phyloP scores from a whole-genome alignment of 2,329 filamentous ascomycete genomes.

The Nemania sp. region DNA sequence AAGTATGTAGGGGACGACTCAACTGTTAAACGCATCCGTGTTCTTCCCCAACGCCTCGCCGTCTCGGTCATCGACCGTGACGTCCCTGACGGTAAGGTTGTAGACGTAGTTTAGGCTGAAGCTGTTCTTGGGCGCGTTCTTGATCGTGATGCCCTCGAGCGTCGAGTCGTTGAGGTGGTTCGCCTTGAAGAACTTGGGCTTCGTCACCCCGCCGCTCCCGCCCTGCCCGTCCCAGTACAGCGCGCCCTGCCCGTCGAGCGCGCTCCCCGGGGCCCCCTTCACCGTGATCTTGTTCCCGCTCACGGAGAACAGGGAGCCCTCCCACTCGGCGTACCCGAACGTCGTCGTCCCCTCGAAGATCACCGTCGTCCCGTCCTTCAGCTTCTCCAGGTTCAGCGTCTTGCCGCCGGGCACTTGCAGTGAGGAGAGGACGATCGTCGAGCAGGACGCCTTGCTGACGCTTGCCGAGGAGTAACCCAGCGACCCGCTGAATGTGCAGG shows the following conservation, averaged over 20 bases:
- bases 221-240: constrained; percentile 67
- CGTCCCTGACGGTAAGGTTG: constrained; percentile 32
- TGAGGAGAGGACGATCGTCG: constrained; percentile 56
- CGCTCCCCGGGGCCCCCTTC: constrained; percentile 54
- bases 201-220: constrained; percentile 63
- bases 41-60: constrained; percentile 55
- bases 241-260: constrained; percentile 61
- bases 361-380: constrained; percentile 44
- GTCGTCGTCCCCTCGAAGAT: constrained; percentile 68
- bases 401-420: constrained; percentile 62
- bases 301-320: constrained; percentile 65
- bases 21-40: constrained; percentile 59
- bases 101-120: constrained; percentile 55
- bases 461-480: constrained; percentile 46
- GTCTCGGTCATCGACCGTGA: constrained; percentile 56
- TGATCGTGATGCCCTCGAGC: constrained; percentile 46
- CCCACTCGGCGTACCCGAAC: constrained; percentile 69
- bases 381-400: constrained; percentile 54
- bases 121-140: constrained; percentile 55
- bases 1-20: neutral
- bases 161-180: constrained; percentile 55
- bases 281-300: constrained; percentile 61
- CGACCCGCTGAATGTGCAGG: constrained; percentile 61
- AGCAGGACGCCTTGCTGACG: constrained; percentile 56
- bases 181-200: constrained; percentile 66